Conservation (phyloP, 306 rosid genomes). For the Gynostemma pentaphyllum region DNA sequence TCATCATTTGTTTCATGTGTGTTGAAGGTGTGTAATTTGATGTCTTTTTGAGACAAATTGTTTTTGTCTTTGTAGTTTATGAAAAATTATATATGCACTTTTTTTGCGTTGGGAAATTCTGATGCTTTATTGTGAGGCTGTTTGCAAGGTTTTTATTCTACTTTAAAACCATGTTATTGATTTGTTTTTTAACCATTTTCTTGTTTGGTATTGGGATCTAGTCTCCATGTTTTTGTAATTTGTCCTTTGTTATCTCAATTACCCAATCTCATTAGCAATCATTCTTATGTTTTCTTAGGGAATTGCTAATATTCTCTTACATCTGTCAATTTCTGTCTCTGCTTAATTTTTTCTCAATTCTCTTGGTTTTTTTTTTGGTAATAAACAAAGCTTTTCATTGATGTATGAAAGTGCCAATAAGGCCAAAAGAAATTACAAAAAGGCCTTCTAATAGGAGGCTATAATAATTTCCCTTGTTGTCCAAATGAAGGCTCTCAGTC, state of each 20-base stretch:
- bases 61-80: neutral
- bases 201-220: neutral
- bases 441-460: no score
- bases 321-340: neutral
- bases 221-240: neutral
- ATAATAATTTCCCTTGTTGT: no score
- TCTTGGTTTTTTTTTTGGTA: neutral
- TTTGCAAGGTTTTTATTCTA: neutral
- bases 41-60: neutral
- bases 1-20: neutral
- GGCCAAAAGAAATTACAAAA: no score
- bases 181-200: neutral
- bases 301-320: neutral
- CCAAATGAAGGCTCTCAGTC: neutral
- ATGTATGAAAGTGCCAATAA: no score
- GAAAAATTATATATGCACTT: neutral
- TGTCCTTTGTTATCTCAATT: neutral
- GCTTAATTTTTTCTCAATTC: neutral
- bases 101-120: neutral
- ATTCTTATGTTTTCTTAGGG: neutral
- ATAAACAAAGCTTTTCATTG: no score
- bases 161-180: neutral
- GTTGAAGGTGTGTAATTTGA: neutral
- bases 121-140: neutral
- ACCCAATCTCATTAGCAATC: neutral